A percentile compares a stretch with the other conserved stretches of the same genome.
Conservation (phyloP, 1,284 basidiomycete genomes). For the Coriolopsis trogii region DNA sequence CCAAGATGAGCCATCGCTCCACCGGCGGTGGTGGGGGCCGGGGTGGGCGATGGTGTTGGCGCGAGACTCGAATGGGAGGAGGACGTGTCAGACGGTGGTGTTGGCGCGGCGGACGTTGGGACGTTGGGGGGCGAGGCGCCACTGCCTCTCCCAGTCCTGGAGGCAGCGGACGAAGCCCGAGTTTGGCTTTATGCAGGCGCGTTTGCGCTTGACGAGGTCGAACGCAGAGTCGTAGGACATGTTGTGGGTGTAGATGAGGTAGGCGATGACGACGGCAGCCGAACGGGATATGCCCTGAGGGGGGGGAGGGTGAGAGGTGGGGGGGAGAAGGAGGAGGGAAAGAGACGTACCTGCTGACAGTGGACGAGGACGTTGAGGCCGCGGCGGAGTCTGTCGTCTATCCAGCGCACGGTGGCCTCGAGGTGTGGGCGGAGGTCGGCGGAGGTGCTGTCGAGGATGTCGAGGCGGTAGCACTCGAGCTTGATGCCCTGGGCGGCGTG, state of each 20-base stretch:
- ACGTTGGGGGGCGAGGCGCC: conserved; percentile 19
- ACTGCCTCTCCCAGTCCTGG: conserved; percentile 32
- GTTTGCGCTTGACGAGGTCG: conserved; percentile 56
- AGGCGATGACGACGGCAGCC: conserved; percentile 67
- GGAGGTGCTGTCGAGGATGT: conserved; percentile 58
- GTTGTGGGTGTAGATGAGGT: conserved; percentile 63
- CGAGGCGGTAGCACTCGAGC: conserved; percentile 60
- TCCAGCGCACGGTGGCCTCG: conserved; percentile 57
- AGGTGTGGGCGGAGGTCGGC: conserved; percentile 59
- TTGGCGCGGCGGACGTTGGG: conserved; percentile 24
- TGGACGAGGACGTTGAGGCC: conserved; percentile 66
- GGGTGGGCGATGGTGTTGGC: not conserved
- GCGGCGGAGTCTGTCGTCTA: conserved; percentile 48
- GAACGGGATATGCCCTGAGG: conserved; percentile 67
- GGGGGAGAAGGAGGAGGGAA: conserved; percentile 1
- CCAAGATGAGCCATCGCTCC: too few species aligned
- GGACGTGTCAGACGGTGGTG: conserved; percentile 22
- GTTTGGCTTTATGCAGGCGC: conserved; percentile 74
- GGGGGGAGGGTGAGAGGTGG: conserved; percentile 15
- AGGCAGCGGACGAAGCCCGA: conserved; percentile 47
- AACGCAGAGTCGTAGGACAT: conserved; percentile 70
- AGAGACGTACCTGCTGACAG: conserved; percentile 60
- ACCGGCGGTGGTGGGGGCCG: not conserved
- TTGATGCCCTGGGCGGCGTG: conserved; percentile 49
- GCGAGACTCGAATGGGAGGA: not conserved